phyloP scores from a whole-genome alignment of 129 eudicot genomes.

The Mikania micrantha region DNA sequence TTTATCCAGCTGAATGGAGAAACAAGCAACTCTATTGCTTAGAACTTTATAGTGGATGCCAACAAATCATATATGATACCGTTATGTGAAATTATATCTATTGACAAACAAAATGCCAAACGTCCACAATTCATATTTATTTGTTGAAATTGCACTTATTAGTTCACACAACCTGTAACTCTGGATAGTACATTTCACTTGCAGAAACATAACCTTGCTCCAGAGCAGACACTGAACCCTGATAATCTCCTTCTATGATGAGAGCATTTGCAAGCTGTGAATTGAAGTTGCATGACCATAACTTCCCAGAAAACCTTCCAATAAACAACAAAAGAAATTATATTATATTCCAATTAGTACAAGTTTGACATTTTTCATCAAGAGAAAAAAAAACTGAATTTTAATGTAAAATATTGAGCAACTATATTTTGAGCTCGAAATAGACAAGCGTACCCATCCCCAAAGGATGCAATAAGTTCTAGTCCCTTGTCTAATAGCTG shows the following conservation, averaged over 20 bases:
- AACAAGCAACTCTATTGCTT: neutral
- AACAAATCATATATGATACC: constrained; percentile 7
- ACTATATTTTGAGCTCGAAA: neutral
- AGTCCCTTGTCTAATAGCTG: constrained; percentile 80
- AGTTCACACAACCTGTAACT: constrained; percentile 69
- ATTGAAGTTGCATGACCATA: constrained; percentile 97
- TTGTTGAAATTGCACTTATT: constrained; percentile 2
- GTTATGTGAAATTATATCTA: neutral
- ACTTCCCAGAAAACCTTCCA: constrained; percentile 81
- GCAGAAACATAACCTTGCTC: constrained; percentile 63
- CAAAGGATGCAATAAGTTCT: constrained; percentile 60
- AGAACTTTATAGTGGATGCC: constrained; percentile 1
- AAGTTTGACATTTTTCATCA: neutral
- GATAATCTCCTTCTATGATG: constrained; percentile 81
- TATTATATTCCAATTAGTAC: neutral
- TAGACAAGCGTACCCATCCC: constrained; percentile 59
- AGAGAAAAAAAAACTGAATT: neutral
- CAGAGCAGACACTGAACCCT: constrained; percentile 64
- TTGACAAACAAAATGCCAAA: neutral
- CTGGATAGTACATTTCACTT: constrained; percentile 72
- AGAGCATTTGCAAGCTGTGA: constrained; percentile 97
- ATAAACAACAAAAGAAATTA: constrained; percentile 13
- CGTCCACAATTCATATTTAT: neutral
- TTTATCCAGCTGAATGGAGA: neutral
- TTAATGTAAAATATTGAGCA: neutral